These are phyloP conservation scores for Alternaria sp. DNA, from an alignment of 2,329 filamentous ascomycete genomes.

Conservation along the genomic window DNA sequence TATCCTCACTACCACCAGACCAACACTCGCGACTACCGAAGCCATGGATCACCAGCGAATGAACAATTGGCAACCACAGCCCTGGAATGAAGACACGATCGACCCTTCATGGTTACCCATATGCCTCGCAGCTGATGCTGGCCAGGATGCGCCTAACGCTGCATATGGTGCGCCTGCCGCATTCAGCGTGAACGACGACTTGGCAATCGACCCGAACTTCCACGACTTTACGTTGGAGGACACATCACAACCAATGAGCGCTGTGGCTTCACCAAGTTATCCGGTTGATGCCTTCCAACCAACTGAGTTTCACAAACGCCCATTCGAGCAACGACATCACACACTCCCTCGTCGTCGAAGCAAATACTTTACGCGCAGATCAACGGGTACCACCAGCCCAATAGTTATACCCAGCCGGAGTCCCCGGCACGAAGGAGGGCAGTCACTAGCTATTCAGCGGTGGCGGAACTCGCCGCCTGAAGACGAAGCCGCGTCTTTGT, in stretches of 20 bases:
- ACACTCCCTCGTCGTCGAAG: conserved; percentile 30
- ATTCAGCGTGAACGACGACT: conserved; percentile 6
- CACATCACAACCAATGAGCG: neutral
- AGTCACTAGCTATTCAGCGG: conserved; percentile 63
- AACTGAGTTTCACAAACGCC: conserved; percentile 4
- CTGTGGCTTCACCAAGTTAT: neutral
- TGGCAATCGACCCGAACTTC: neutral
- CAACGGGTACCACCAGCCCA: conserved; percentile 16
- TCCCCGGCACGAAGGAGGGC: conserved; percentile 8
- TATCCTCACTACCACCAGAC: neutral
- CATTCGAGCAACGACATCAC: conserved; percentile 14
- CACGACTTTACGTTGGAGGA: conserved; percentile 1
- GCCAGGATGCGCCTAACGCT: neutral
- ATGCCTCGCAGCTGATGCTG: conserved; percentile 11
- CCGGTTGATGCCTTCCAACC: conserved; percentile 6
- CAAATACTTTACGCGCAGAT: conserved; percentile 26
- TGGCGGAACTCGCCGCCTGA: conserved; percentile 72
- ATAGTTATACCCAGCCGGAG: conserved; percentile 19
- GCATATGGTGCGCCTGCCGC: conserved; percentile 3
- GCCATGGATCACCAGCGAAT: conserved; percentile 15
- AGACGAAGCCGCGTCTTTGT: conserved; percentile 69
- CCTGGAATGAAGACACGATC: conserved; percentile 12
- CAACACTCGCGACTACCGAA: neutral
- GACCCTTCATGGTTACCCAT: conserved; percentile 13
- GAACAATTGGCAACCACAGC: conserved; percentile 7